Percentiles rank a stretch among this genome's conserved stretches.
Evolutionary conservation across 2,329 filamentous ascomycete species (phyloP).

Genomic region (Alternaria viburni): DNA sequence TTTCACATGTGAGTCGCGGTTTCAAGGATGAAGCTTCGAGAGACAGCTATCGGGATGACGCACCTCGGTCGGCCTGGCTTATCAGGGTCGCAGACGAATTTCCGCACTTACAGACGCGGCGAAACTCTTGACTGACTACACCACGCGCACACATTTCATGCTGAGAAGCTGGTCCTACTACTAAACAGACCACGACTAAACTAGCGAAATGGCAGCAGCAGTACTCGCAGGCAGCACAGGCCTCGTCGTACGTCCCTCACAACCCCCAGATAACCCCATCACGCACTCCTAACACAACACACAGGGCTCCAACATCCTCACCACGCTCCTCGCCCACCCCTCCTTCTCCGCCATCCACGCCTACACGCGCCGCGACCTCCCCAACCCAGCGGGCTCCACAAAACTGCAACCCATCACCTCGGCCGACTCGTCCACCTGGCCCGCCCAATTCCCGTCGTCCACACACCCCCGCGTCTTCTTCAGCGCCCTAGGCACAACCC

Average conservation of each 20-base stretch:
- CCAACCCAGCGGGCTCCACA: slow-evolving; percentile 54
- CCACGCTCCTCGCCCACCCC: slow-evolving; percentile 62
- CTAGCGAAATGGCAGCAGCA: slow-evolving; percentile 54
- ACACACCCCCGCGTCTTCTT: slow-evolving; percentile 71
- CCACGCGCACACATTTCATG: background rate
- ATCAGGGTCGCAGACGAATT: background rate
- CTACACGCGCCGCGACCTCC: slow-evolving; percentile 70
- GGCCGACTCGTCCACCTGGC: slow-evolving; percentile 72
- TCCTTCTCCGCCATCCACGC: slow-evolving; percentile 64
- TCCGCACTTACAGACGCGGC: background rate
- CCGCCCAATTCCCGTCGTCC: slow-evolving; percentile 62
- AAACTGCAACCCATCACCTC: slow-evolving; percentile 73
- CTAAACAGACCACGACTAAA: rapidly evolving
- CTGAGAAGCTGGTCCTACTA: background rate
- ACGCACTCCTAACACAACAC: background rate
- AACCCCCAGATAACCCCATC: background rate
- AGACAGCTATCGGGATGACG: background rate
- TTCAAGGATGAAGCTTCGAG: background rate
- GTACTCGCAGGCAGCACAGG: slow-evolving; percentile 70
- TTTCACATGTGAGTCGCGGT: background rate
- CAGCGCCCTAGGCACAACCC: slow-evolving; percentile 81
- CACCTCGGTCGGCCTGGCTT: background rate
- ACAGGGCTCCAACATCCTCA: slow-evolving; percentile 77
- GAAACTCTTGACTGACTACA: background rate
- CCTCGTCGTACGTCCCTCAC: slow-evolving; percentile 55